Conservation (phyloP, 345 rosid genomes). For the Gossypium rotundifolium region DNA sequence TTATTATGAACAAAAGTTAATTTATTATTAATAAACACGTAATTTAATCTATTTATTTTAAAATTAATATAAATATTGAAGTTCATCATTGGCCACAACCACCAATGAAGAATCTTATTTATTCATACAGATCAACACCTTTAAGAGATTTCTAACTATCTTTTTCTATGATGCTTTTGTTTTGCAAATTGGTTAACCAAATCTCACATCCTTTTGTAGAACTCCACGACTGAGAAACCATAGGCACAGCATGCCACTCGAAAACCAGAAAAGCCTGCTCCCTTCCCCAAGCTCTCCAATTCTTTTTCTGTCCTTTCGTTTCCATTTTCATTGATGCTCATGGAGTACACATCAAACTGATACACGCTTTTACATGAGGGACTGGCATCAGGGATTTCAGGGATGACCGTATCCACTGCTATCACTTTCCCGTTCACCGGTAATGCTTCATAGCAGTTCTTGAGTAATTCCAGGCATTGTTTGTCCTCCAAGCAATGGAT, state of each 20-base stretch:
- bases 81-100: too few relatives aligned
- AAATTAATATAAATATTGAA: too few relatives aligned
- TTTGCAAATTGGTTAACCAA: not conserved
- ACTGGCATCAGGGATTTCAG: conserved; percentile 28
- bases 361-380: conserved; percentile 25
- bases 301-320: conserved; percentile 42
- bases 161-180: too few relatives aligned
- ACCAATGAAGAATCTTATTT: too few relatives aligned
- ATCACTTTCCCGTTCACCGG: conserved; percentile 40
- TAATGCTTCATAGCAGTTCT: conserved; percentile 35
- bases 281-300: conserved; percentile 32
- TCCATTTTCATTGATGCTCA: conserved; percentile 27
- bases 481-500: conserved; percentile 38
- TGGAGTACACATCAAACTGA: conserved; percentile 33
- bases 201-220: conserved; percentile 22
- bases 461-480: conserved; percentile 38
- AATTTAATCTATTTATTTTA: too few relatives aligned
- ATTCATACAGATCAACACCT: too few relatives aligned
- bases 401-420: conserved; percentile 38
- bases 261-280: conserved; percentile 44
- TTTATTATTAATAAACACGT: too few relatives aligned
- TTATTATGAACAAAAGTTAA: too few relatives aligned
- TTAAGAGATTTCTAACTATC: too few relatives aligned
- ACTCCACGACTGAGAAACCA: conserved; percentile 41
- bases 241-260: conserved; percentile 26